Evolutionary conservation across 2,329 filamentous ascomycete genomes (phyloP), one percentile per base, ranked within the genome.

Genomic region (Aspergillus terreus): DNA sequence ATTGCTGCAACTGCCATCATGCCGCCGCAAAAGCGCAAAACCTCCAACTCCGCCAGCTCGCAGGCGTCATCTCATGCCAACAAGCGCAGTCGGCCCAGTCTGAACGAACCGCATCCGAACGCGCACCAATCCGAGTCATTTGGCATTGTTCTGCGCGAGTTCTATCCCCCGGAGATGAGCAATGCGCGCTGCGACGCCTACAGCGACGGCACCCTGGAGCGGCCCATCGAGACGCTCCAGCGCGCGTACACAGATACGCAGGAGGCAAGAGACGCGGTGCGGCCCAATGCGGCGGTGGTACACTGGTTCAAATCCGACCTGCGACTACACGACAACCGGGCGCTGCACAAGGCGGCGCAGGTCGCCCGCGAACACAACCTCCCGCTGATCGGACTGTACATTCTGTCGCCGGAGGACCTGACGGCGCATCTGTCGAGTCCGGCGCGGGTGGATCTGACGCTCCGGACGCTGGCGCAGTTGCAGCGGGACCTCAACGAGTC

Each of bases 231-330:
- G 60, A 69, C 81, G 0, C 77, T 96, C 2, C 67, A 83, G 5
- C 67, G 74, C 1, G 83, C 85, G 0, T 76, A 91, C 4, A 66
- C 77, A 21, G 80, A 84, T 2, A 94, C 90, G 0, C 71, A 76
- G 2, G 61, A 71, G 0, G 67, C 71, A 33, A 79, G 88, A 7
- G 73, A 77, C 25, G 69, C 73, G 1, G 78, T 87, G 11, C 55
- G 72, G 1, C 73, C 78, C 0, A 81, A 81, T 27, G 74, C 82
- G 23, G 82, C 85, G 0, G 86, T 95, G 0, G 82, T 95, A 0
- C 89, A 95, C 71, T 96, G 91, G 91, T 96, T 92, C 76, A 95
- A 94, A 71, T 84, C 82, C 63, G 92, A 96, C 67, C 71, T 95
- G 46, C 81, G 91, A 2, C 77, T 81, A 1, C 69, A 73, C 0